Evolutionary conservation across 1,284 basidiomycete species (phyloP), one percentile per base, ranked within the genome.

Genomic region (Ustilago crameri): DNA sequence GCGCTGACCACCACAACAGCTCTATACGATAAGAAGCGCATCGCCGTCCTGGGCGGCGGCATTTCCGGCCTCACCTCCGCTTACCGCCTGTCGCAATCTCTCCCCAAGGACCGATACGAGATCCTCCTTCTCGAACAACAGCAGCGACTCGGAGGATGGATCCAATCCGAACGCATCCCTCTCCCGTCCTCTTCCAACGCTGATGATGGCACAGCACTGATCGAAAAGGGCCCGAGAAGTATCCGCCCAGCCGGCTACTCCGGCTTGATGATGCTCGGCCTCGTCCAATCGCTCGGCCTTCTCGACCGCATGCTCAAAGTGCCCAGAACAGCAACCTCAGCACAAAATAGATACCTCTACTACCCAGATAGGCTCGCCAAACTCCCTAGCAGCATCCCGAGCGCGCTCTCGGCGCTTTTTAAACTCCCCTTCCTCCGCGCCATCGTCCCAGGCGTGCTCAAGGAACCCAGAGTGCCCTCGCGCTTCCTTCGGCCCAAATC

Each of bases 31-130:
- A 71, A 57, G 58, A 59, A 53, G 48, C 71, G 69, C 37, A 71
- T 82, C 30, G 89, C 89, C 17, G 84, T 95, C 60, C 84, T 95
- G 9, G 93, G 93, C 2, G 92, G 90, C 3, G 93, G 93, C 18
- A 86, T 95, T 44, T 88, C 91, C 0, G 93, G 93, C 8, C 87
- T 95, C 15, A 90, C 92, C 0, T 88, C 91, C 15, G 91, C 93
- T 2, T 92, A 90, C 79, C 88, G 92, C 76, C 88, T 93, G 18
- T 86, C 90, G 5, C 86, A 90, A 51, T 86, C 87, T 8, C 90
- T 91, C 62, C 89, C 89, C 0, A 81, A 84, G 2, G 83, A 87
- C 32, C 22, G 50, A 14, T 63, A 71, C 22, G 58, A 72, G 15
- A 88, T 96, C 52, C 87, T 89, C 1, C 75, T 96, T 3, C 71